phyloP scores from a whole-genome alignment of 257 asterid genomes.

The Solanum tarijense region DNA sequence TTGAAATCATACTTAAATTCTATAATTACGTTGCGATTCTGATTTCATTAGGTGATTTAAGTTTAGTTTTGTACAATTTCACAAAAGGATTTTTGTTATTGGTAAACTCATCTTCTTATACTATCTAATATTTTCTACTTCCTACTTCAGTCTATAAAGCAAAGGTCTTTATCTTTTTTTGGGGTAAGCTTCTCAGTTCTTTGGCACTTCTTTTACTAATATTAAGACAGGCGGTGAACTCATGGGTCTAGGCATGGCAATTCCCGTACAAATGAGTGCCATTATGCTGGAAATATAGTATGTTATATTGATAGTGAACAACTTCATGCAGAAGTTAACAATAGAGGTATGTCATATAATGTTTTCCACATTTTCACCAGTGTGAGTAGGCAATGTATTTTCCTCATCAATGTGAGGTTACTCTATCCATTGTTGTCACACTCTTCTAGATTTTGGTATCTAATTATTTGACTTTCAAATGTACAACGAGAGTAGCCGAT shows the following conservation, averaged over 20 bases:
- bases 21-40: too few relatives aligned
- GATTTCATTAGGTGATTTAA: background rate
- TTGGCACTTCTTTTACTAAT: background rate
- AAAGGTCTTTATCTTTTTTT: background rate
- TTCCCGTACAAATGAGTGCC: background rate
- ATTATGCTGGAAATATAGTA: background rate
- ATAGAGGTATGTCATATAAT: too few relatives aligned
- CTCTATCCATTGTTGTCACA: background rate
- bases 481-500: background rate
- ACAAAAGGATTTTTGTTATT: background rate
- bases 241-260: background rate
- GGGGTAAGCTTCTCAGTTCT: background rate
- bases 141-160: background rate
- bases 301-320: too few relatives aligned
- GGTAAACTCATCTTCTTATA: background rate
- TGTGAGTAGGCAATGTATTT: too few relatives aligned
- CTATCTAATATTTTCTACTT: background rate
- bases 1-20: background rate
- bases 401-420: background rate
- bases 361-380: too few relatives aligned
- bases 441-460: background rate
- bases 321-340: too few relatives aligned
- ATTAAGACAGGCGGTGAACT: background rate
- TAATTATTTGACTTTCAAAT: too few relatives aligned
- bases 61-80: background rate